These are phyloP conservation scores for Noccaea bulbosa DNA, from an alignment of 345 rosid genomes.

Conservation along the genomic window DNA sequence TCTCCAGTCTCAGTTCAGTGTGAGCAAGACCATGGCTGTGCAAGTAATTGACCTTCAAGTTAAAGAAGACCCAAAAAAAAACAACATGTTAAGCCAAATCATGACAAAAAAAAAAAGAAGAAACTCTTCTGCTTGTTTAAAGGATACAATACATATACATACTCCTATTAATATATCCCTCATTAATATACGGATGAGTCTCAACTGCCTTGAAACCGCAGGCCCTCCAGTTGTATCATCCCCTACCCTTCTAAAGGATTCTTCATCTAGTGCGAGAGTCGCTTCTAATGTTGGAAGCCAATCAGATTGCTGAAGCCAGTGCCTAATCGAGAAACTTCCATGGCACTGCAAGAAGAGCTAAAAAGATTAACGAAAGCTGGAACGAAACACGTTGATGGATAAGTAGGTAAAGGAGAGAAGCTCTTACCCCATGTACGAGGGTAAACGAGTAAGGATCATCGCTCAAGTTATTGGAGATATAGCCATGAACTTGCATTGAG, in stretches of 20 bases:
- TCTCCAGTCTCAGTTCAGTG: constrained; percentile 93
- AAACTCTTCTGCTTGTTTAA: neutral
- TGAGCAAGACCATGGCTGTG: constrained; percentile 98
- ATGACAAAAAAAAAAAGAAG: constrained; percentile 13
- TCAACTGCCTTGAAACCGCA: constrained; percentile 81
- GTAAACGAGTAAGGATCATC: constrained; percentile 60
- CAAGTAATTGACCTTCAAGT: constrained; percentile 86
- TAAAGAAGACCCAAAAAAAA: constrained; percentile 25
- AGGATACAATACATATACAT: constrained; percentile 42
- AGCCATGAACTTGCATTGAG: constrained; percentile 96
- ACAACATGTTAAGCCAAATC: constrained; percentile 20
- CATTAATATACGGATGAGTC: constrained; percentile 78
- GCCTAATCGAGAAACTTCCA: constrained; percentile 92
- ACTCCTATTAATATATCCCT: constrained; percentile 96
- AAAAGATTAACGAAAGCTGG: neutral
- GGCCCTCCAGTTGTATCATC: constrained; percentile 98
- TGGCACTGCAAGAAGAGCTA: constrained; percentile 61
- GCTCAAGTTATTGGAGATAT: constrained; percentile 50
- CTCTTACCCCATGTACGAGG: constrained; percentile 80
- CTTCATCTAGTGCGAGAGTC: constrained; percentile 94
- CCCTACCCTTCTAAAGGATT: constrained; percentile 79
- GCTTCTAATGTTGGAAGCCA: constrained; percentile 98
- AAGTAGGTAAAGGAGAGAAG: neutral
- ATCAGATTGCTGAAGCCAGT: constrained; percentile 93
- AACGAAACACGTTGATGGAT: constrained; percentile 2